Evolutionary conservation across 768 basidiomycete genomes (phyloP).

Genomic region (Suillus brevipes): DNA sequence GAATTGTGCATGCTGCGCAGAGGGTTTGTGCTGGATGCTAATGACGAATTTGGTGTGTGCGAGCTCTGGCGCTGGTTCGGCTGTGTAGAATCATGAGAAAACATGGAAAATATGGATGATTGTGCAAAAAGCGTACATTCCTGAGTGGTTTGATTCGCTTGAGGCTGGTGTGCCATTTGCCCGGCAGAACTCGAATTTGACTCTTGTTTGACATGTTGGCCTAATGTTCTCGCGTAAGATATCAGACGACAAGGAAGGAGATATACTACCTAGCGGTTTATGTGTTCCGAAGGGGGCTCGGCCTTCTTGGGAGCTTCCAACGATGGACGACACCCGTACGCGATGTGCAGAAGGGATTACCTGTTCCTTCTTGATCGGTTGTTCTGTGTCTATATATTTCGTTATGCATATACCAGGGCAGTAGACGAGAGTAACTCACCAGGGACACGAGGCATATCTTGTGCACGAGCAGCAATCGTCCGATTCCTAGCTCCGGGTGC

Average conservation of each 20-base stretch:
- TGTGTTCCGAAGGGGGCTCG: background rate
- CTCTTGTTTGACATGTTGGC: background rate
- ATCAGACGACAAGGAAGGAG: background rate
- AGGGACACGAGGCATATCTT: background rate
- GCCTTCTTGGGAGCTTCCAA: background rate
- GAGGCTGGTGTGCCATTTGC: background rate
- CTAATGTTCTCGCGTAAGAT: background rate
- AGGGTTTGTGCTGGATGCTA: conserved; percentile 32
- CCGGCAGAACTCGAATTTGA: background rate
- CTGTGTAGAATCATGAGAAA: background rate
- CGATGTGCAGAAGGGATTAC: background rate
- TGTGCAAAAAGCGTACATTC: background rate
- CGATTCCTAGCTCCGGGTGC: background rate
- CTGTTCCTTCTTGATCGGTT: background rate
- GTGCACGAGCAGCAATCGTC: background rate
- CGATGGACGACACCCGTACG: background rate
- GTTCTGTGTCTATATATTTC: background rate
- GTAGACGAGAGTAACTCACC: background rate
- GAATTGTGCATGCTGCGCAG: conserved; percentile 34
- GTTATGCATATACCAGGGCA: background rate
- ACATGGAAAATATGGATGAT: background rate
- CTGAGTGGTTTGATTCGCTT: background rate
- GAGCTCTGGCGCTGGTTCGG: background rate
- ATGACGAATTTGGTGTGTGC: conserved; percentile 12
- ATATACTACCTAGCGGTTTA: background rate